These are phyloP conservation scores for Closterium sp. DNA, from an alignment of 139 green algal genomes.

Conservation along the genomic window DNA sequence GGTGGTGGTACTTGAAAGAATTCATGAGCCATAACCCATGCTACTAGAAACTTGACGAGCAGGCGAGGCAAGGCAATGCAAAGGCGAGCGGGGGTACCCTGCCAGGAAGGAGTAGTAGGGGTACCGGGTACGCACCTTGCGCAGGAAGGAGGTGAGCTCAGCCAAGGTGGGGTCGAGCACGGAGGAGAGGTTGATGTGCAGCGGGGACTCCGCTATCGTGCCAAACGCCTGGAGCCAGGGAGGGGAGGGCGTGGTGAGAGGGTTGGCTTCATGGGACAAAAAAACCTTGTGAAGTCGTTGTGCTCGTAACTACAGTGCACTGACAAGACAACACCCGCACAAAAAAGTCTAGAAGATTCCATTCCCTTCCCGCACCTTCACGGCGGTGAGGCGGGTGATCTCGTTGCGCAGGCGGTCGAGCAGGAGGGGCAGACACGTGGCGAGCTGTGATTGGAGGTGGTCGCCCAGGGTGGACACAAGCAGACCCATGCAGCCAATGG, in stretches of 20 bases:
- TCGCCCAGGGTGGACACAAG: slow-evolving; percentile 70
- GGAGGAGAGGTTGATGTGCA: slow-evolving; percentile 59
- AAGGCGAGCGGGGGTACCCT: slow-evolving; percentile 60
- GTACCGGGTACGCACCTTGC: slow-evolving; percentile 71
- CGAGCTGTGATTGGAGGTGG: slow-evolving; percentile 62
- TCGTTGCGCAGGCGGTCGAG: slow-evolving; percentile 90
- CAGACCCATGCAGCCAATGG: slow-evolving; percentile 72
- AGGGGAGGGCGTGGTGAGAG: background rate
- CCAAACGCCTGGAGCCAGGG: slow-evolving; percentile 53
- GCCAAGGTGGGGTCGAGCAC: slow-evolving; percentile 52
- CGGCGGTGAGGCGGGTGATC: slow-evolving; percentile 80
- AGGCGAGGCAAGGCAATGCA: background rate
- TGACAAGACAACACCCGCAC: too few relatives aligned
- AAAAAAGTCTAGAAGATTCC: too few relatives aligned
- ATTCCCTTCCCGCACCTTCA: slow-evolving; percentile 60
- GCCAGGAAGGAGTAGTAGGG: slow-evolving; percentile 67
- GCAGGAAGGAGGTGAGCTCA: slow-evolving; percentile 85
- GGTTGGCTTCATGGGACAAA: background rate
- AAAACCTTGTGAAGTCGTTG: too few relatives aligned
- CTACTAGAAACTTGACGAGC: background rate
- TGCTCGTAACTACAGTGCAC: too few relatives aligned
- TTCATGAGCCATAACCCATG: background rate
- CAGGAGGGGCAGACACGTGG: slow-evolving; percentile 64
- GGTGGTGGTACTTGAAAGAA: too few relatives aligned
- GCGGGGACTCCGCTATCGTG: slow-evolving; percentile 66